These are phyloP conservation scores for Pluteus cervinus DNA, from an alignment of 768 basidiomycete genomes.

Conservation along the genomic window DNA sequence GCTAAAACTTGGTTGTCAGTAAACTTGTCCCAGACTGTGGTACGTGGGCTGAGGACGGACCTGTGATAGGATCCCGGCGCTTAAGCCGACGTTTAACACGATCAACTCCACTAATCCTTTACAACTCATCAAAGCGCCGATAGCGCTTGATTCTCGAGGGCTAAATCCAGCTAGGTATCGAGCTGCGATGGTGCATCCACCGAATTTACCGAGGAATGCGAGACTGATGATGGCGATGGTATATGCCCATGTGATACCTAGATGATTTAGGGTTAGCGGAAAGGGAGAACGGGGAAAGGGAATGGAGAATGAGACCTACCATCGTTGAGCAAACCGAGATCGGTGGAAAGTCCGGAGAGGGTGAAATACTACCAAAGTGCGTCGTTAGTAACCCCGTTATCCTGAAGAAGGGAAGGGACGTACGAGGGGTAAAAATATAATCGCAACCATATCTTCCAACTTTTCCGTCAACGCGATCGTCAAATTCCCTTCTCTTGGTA, in stretches of 20 bases:
- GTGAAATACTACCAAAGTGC: constrained; percentile 73
- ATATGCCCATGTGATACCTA: constrained; percentile 86
- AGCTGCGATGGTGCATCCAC: constrained; percentile 74
- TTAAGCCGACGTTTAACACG: constrained; percentile 89
- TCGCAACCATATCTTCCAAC: constrained; percentile 90
- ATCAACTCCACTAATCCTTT: constrained; percentile 99
- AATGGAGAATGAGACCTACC: constrained; percentile 39
- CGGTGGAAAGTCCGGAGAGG: constrained; percentile 84
- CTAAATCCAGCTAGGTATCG: constrained; percentile 61
- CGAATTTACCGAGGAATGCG: constrained; percentile 87
- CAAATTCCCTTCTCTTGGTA: constrained; percentile 86
- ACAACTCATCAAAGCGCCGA: constrained; percentile 93
- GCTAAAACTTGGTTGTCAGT: too few species aligned
- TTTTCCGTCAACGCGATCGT: constrained; percentile 88
- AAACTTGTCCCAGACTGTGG: too few species aligned
- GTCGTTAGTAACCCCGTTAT: not conserved
- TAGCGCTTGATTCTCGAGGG: constrained; percentile 75
- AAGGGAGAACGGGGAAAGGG: not conserved
- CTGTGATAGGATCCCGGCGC: constrained; percentile 67
- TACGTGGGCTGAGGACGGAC: too few species aligned
- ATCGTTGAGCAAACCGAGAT: constrained; percentile 77
- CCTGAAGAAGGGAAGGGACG: constrained; percentile 11
- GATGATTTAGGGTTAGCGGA: not conserved
- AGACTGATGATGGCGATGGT: constrained; percentile 72
- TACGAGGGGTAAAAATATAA: constrained; percentile 85